Conservation (phyloP, 2,329 filamentous ascomycete genomes). For the Dissoconium aciculare region DNA sequence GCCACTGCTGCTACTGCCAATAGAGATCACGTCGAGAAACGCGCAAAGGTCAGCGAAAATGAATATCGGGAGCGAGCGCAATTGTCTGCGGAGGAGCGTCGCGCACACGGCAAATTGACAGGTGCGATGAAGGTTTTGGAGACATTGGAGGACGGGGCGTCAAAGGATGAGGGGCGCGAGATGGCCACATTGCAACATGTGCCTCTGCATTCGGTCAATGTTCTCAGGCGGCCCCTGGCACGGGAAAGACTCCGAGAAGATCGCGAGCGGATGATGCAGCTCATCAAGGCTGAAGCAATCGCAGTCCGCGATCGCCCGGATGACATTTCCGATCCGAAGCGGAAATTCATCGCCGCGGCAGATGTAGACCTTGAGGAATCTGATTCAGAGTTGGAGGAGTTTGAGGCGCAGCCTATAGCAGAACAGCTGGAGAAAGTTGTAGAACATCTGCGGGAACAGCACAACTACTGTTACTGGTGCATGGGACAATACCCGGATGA, state of each 20-base stretch:
- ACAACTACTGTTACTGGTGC: constrained; percentile 92
- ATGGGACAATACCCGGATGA: constrained; percentile 64
- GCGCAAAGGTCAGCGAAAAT: constrained; percentile 46
- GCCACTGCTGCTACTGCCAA: constrained; percentile 27
- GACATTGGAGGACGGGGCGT: constrained; percentile 48
- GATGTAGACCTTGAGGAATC: constrained; percentile 61
- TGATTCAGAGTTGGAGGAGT: constrained; percentile 66
- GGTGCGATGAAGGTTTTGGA: constrained; percentile 76
- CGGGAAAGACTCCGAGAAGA: constrained; percentile 55
- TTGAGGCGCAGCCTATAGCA: constrained; percentile 50
- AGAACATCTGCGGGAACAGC: constrained; percentile 51
- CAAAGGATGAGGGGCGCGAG: constrained; percentile 11
- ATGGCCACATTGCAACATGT: constrained; percentile 8
- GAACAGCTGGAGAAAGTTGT: constrained; percentile 56
- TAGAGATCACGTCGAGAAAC: too few relatives aligned
- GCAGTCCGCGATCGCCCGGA: constrained; percentile 24
- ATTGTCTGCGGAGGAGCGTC: constrained; percentile 52
- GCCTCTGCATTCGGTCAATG: constrained; percentile 44
- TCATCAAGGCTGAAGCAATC: neutral
- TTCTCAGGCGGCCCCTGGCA: constrained; percentile 67
- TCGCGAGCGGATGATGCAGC: constrained; percentile 42
- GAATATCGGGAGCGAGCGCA: constrained; percentile 62
- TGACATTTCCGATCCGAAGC: constrained; percentile 45
- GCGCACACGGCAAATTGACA: constrained; percentile 53
- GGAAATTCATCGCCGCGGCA: constrained; percentile 49